Evolutionary conservation across 768 basidiomycete species (phyloP).

Genomic region (Amanita molliuscula): DNA sequence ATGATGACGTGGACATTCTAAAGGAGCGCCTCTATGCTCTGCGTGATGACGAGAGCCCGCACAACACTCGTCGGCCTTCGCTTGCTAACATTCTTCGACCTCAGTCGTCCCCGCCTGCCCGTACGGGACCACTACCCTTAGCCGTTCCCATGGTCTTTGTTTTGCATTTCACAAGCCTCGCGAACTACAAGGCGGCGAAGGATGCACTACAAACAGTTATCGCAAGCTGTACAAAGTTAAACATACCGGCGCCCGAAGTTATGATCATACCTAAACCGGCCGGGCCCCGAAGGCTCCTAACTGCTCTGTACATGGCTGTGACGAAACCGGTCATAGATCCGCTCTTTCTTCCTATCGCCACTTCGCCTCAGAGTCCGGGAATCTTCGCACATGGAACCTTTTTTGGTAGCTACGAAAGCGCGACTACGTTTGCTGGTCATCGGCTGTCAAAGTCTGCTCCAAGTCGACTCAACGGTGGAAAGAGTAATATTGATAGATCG

Average conservation of each 20-base stretch:
- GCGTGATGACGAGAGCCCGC: slow-evolving; percentile 41
- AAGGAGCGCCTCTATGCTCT: slow-evolving; percentile 64
- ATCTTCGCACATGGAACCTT: slow-evolving; percentile 30
- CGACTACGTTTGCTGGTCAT: not conserved
- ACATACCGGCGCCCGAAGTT: slow-evolving; percentile 65
- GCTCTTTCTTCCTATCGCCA: slow-evolving; percentile 90
- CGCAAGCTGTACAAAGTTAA: slow-evolving; percentile 30
- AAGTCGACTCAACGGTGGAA: slow-evolving; percentile 13
- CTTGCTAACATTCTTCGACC: slow-evolving; percentile 60
- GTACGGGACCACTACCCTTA: slow-evolving; percentile 27
- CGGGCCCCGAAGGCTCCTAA: slow-evolving; percentile 87
- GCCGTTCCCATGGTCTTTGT: slow-evolving; percentile 38
- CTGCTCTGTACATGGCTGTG: slow-evolving; percentile 84
- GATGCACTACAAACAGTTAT: slow-evolving; percentile 72
- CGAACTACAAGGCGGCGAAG: slow-evolving; percentile 82
- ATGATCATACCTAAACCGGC: slow-evolving; percentile 98
- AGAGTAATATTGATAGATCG: slow-evolving; percentile 55
- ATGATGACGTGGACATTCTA: slow-evolving; percentile 81
- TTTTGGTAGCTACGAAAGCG: slow-evolving; percentile 26
- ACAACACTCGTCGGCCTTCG: slow-evolving; percentile 44
- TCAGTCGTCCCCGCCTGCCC: slow-evolving; percentile 74
- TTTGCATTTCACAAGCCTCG: slow-evolving; percentile 85
- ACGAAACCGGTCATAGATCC: slow-evolving; percentile 84
- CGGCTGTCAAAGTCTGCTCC: not conserved
- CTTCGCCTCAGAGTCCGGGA: slow-evolving; percentile 74